These are phyloP conservation scores for Leccinum rimulosum DNA, from an alignment of 768 basidiomycete genomes.

Conservation along the genomic window DNA sequence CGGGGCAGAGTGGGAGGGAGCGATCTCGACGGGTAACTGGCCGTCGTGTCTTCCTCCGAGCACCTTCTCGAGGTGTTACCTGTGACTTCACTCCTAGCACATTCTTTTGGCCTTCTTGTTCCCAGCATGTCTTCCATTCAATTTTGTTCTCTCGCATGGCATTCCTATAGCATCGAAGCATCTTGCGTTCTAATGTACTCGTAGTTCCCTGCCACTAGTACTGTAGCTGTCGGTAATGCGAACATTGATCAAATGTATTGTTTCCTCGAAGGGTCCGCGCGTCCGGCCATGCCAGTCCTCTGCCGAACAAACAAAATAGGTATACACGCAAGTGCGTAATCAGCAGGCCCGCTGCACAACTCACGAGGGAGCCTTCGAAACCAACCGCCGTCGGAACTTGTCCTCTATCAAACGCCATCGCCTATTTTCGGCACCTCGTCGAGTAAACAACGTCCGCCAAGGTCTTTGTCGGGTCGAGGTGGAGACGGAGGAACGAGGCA, in stretches of 20 bases:
- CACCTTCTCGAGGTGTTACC: constrained; percentile 78
- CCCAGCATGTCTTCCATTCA: neutral
- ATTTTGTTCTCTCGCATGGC: constrained; percentile 6
- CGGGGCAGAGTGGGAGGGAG: constrained; percentile 62
- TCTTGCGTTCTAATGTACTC: constrained; percentile 24
- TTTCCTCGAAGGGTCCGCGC: neutral
- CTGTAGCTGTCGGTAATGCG: constrained; percentile 16
- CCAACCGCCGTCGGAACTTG: constrained; percentile 18
- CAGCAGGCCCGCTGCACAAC: neutral
- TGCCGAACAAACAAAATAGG: neutral
- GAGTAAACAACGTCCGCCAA: constrained; percentile 22
- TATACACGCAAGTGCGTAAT: neutral
- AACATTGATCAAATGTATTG: constrained; percentile 12
- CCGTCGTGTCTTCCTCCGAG: constrained; percentile 74
- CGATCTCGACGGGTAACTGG: constrained; percentile 63
- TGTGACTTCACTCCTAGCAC: constrained; percentile 33
- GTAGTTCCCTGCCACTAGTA: constrained; percentile 12
- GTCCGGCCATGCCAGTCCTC: neutral
- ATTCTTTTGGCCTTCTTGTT: constrained; percentile 17
- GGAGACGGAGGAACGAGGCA: constrained; percentile 9
- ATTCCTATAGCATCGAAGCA: constrained; percentile 9
- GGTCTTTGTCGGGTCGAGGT: constrained; percentile 15
- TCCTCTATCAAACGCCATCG: constrained; percentile 28
- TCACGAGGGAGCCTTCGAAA: neutral
- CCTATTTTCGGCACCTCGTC: constrained; percentile 31